phyloP scores from a whole-genome alignment of 2,329 filamentous ascomycete species.

The Microdochium trichocladiopsis region DNA sequence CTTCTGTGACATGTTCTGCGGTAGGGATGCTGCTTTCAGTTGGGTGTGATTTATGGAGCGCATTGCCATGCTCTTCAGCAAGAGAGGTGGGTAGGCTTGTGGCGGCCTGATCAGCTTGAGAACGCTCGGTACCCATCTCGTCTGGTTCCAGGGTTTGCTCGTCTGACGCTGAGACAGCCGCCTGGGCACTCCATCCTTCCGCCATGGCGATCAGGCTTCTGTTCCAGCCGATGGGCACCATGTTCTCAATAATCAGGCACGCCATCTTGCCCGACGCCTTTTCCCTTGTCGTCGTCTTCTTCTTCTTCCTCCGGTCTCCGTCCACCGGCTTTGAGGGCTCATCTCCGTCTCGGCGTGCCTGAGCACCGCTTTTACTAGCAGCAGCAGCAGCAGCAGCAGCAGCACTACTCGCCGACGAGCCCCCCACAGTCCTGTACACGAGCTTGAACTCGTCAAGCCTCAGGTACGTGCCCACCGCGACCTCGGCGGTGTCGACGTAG shows the following conservation, averaged over 20 bases:
- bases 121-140: too few relatives aligned
- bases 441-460: constrained; percentile 33
- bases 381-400: background rate
- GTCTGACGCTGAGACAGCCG: background rate
- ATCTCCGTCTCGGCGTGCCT: too few relatives aligned
- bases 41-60: too few relatives aligned
- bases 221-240: constrained; percentile 41
- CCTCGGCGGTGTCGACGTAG: constrained; percentile 35
- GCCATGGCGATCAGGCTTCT: constrained; percentile 25
- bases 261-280: constrained; percentile 21
- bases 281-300: background rate
- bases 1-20: background rate
- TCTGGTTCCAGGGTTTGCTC: too few relatives aligned
- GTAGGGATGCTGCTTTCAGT: background rate
- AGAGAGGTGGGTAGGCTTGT: too few relatives aligned
- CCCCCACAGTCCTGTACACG: constrained; percentile 5
- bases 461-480: constrained; percentile 42
- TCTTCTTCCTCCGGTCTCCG: background rate
- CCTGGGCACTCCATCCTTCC: constrained; percentile 2
- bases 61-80: too few relatives aligned
- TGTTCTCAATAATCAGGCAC: constrained; percentile 37
- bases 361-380: background rate
- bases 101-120: too few relatives aligned
- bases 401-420: too few relatives aligned
- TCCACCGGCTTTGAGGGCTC: background rate